Percentiles rank a stretch among this genome's conserved stretches.
These are phyloP conservation scores for Hamamelis virginiana DNA, from an alignment of 164 flowering plant genomes.

Conservation along the genomic window DNA sequence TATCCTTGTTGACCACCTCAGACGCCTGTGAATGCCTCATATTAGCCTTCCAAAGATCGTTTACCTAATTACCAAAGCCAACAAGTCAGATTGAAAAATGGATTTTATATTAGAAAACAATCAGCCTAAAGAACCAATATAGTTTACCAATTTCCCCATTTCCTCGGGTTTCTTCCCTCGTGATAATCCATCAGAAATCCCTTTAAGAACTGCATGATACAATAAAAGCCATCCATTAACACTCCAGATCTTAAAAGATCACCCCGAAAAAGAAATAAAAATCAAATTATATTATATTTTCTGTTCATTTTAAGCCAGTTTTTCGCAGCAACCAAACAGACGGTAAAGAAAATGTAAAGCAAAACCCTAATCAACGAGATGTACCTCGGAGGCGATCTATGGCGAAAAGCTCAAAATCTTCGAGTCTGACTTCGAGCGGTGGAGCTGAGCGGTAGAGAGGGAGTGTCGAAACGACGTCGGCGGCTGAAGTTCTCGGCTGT, in stretches of 20 bases:
- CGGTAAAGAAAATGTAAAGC: neutral
- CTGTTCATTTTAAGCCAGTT: neutral
- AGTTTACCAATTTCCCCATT: conserved; percentile 65
- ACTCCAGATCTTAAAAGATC: neutral
- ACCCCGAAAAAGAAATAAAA: neutral
- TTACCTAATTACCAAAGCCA: conserved; percentile 39
- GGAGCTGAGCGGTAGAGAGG: conserved; percentile 85
- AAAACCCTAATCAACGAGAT: neutral
- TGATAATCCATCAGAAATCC: conserved; percentile 81
- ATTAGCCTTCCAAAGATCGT: conserved; percentile 59
- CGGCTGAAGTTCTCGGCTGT: conserved; percentile 32
- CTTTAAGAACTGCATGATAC: conserved; percentile 61
- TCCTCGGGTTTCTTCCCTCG: conserved; percentile 85
- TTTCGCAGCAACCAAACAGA: neutral
- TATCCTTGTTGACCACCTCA: conserved; percentile 64
- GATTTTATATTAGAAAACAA: neutral
- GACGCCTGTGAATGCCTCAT: conserved; percentile 69
- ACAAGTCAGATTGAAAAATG: conserved; percentile 2
- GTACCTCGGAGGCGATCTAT: conserved; percentile 89
- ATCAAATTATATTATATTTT: too few species aligned
- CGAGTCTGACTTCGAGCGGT: conserved; percentile 75
- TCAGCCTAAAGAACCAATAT: neutral
- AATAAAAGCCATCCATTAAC: conserved; percentile 11
- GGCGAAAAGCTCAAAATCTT: conserved; percentile 88
- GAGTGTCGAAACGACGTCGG: conserved; percentile 35